Evolutionary conservation across 2,329 filamentous ascomycete genomes (phyloP), one percentile per base, ranked within the genome.

Genomic region (Amphichorda felina): DNA sequence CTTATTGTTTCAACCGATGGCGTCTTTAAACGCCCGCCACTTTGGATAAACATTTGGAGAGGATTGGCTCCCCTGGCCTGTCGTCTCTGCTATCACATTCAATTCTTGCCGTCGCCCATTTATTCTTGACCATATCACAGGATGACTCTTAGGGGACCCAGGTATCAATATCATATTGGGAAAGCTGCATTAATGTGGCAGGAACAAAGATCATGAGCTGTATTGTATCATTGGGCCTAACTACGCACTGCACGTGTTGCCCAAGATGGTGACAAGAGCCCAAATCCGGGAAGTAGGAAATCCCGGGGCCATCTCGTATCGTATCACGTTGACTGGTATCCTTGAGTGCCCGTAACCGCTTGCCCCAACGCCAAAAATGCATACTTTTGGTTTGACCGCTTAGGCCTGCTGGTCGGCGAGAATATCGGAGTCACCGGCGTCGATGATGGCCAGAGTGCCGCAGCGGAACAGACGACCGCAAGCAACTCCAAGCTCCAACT

Each of bases 391-490:
- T 33, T 33, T 33, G 30, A 42, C 39, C 35, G 44, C 43, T 66
- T 79, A 82, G 55, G 72, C 67, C 58, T 70, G 63, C 39, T 41
- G 40, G 65, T 85, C 40, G 32, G 27, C 19, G 29, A 41, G 40
- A 31, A 98, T 98, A 68, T 98, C 91, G 51, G 86, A 94, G 79
- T 96, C 83, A 79, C 89, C 91, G 61, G 88, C 87, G 68, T 98
- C 91, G 50, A 96, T 72, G 60, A 96, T 82, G 54, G 88, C 81
- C 83, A 98, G 93, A 67, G 88, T 94, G 50, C 85, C 89, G 79
- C 85, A 94, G 54, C 87, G 79, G 82, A 94, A 98, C 61, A 98
- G 82, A 75, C 96, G 96, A 75, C 91, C 91, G 72, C 88, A 95
- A 53, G 87, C 88, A 60, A 88, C 96, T 59, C 91, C 91, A 50